A percentile compares a stretch with the other conserved stretches of the same genome.
These are phyloP conservation scores for Elasticomyces elasticus DNA, from an alignment of 495 filamentous ascomycete species.

Conservation along the genomic window DNA sequence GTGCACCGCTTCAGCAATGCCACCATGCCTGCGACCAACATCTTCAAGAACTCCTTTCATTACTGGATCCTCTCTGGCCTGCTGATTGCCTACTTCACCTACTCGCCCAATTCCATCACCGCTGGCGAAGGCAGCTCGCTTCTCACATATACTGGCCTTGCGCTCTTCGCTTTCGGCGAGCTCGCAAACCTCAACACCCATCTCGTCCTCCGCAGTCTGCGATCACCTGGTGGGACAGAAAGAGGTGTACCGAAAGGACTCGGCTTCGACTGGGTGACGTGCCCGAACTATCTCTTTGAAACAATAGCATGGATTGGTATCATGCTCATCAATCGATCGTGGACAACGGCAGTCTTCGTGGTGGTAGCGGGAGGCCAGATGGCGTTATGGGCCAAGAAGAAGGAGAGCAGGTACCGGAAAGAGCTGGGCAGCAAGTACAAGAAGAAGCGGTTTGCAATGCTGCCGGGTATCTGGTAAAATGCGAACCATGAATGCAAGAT, in stretches of 20 bases:
- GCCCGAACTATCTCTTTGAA: slow-evolving; percentile 97
- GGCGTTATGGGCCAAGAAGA: slow-evolving; percentile 79
- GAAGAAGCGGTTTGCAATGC: slow-evolving; percentile 70
- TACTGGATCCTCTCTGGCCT: slow-evolving; percentile 81
- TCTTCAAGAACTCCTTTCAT: slow-evolving; percentile 83
- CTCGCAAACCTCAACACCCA: slow-evolving; percentile 71
- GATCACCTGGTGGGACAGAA: slow-evolving; percentile 70
- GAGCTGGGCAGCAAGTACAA: slow-evolving; percentile 86
- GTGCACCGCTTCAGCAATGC: slow-evolving; percentile 90
- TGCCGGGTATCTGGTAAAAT: slow-evolving; percentile 58
- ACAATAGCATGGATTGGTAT: slow-evolving; percentile 74
- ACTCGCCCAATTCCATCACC: slow-evolving; percentile 57
- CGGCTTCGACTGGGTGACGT: slow-evolving; percentile 80
- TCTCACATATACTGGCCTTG: slow-evolving; percentile 53
- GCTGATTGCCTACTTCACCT: slow-evolving; percentile 76
- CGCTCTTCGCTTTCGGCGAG: slow-evolving; percentile 66
- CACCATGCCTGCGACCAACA: slow-evolving; percentile 81
- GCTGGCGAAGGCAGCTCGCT: slow-evolving; percentile 38
- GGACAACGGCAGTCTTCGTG: slow-evolving; percentile 63
- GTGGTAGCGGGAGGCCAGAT: slow-evolving; percentile 61
- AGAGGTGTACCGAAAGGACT: slow-evolving; percentile 77
- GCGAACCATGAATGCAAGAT: too few relatives aligned
- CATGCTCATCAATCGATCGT: slow-evolving; percentile 62
- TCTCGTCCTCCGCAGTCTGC: slow-evolving; percentile 60
- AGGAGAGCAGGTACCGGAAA: slow-evolving; percentile 79